These are phyloP conservation scores for Dendrobium huoshanense DNA, from an alignment of 106 monocot genomes.

Conservation along the genomic window DNA sequence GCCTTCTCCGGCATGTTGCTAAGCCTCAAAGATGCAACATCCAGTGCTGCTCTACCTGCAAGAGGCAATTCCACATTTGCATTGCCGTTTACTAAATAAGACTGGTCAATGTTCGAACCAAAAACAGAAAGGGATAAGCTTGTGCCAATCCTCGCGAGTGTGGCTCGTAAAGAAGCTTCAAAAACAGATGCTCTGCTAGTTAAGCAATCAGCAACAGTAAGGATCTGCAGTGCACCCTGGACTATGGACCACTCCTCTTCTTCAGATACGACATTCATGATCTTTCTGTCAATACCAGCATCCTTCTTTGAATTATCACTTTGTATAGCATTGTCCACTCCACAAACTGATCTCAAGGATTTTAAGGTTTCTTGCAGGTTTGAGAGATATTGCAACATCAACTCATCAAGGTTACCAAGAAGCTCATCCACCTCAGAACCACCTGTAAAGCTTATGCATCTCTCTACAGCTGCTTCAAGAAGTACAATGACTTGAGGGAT, in stretches of 20 bases:
- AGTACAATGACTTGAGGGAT: conserved; percentile 78
- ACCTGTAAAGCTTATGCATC: conserved; percentile 91
- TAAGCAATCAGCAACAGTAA: conserved; percentile 92
- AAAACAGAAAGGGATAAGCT: conserved; percentile 57
- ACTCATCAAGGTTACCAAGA: conserved; percentile 71
- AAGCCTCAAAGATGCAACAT: conserved; percentile 79
- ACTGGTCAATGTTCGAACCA: conserved; percentile 45
- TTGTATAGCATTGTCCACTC: conserved; percentile 50
- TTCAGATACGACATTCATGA: conserved; percentile 81
- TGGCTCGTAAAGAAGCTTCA: conserved; percentile 92
- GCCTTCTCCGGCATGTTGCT: conserved; percentile 72
- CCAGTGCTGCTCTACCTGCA: conserved; percentile 55
- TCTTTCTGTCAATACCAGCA: conserved; percentile 40
- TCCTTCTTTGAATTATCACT: conserved; percentile 65
- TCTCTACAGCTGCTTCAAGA: conserved; percentile 93
- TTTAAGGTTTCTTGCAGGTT: conserved; percentile 87
- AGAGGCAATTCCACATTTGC: conserved; percentile 29
- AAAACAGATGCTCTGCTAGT: conserved; percentile 88
- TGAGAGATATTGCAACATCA: conserved; percentile 83
- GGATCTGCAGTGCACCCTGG: conserved; percentile 95
- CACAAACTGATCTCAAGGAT: conserved; percentile 76
- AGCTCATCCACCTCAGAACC: conserved; percentile 95
- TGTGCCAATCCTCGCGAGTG: conserved; percentile 85
- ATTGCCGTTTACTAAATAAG: conserved; percentile 18
- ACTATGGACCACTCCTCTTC: conserved; percentile 99